Evolutionary conservation across 257 asterid genomes (phyloP).

Genomic region (Capsicum chinense): DNA sequence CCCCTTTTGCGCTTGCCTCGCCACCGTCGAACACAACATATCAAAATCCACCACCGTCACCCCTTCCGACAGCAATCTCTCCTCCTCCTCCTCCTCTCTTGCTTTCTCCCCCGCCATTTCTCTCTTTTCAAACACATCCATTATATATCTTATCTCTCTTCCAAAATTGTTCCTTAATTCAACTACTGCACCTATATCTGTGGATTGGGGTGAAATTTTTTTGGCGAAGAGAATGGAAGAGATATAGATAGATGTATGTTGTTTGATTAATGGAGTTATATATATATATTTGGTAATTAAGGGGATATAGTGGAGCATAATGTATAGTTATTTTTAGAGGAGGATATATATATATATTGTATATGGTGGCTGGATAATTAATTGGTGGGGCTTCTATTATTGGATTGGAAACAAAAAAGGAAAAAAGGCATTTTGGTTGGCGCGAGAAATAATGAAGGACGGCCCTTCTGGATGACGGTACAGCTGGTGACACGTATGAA

Average conservation of each 20-base stretch:
- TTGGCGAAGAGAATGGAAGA: not conserved
- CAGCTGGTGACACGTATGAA: conserved; percentile 44
- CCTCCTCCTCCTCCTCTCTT: conserved; percentile 50
- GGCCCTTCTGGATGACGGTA: conserved; percentile 13
- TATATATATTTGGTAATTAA: not conserved
- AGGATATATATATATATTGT: not conserved
- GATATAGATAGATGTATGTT: not conserved
- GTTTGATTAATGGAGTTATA: not conserved
- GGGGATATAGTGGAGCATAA: not conserved
- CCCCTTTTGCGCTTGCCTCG: conserved; percentile 75
- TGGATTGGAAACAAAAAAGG: not conserved
- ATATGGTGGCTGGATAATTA: conserved; percentile 18
- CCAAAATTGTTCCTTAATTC: conserved; percentile 28
- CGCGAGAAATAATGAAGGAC: conserved; percentile 45
- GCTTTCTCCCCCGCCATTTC: conserved; percentile 36
- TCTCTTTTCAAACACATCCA: conserved; percentile 49
- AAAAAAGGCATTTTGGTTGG: conserved; percentile 49
- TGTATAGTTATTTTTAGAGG: not conserved
- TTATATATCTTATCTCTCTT: not conserved
- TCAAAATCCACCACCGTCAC: conserved; percentile 82
- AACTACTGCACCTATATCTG: not conserved
- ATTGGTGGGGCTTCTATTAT: conserved; percentile 20
- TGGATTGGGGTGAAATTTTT: not conserved
- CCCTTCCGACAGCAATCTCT: conserved; percentile 57
- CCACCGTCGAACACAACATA: conserved; percentile 86